These are phyloP conservation scores for Dryadomyces quercus-mongolicae DNA, from an alignment of 2,329 filamentous ascomycete genomes.

Conservation along the genomic window DNA sequence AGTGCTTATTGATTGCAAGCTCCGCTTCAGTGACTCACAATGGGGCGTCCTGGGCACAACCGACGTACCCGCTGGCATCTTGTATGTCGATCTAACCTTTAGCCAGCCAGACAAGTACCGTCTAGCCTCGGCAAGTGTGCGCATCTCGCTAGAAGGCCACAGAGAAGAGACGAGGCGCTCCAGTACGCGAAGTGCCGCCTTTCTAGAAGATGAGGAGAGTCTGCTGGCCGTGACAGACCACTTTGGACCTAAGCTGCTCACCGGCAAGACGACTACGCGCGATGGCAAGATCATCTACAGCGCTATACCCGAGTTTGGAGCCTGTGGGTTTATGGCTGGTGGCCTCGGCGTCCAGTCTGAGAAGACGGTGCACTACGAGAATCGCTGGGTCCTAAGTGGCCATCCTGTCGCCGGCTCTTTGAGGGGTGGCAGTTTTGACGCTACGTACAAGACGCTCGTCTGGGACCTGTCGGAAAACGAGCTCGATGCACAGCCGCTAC, in stretches of 20 bases:
- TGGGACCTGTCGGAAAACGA: conserved; percentile 12
- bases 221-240: background rate
- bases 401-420: background rate
- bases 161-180: background rate
- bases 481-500: conserved; percentile 1
- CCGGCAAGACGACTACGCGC: background rate
- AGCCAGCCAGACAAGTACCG: background rate
- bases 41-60: conserved; percentile 1
- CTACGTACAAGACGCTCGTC: conserved; percentile 8
- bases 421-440: background rate
- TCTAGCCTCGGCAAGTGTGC: background rate
- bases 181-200: background rate
- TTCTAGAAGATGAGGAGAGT: background rate
- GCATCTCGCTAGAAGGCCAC: background rate
- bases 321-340: background rate
- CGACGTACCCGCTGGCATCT: background rate
- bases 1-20: conserved; percentile 4
- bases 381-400: background rate
- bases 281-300: background rate
- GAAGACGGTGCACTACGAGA: background rate
- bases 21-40: conserved; percentile 3
- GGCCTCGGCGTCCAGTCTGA: background rate
- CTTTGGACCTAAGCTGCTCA: background rate
- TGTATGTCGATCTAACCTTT: conserved; percentile 6
- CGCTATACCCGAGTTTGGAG: background rate